Base-by-base conservation (phyloP, 2,329 filamentous ascomycete genomes). In the Aspergillus sergii region DNA sequence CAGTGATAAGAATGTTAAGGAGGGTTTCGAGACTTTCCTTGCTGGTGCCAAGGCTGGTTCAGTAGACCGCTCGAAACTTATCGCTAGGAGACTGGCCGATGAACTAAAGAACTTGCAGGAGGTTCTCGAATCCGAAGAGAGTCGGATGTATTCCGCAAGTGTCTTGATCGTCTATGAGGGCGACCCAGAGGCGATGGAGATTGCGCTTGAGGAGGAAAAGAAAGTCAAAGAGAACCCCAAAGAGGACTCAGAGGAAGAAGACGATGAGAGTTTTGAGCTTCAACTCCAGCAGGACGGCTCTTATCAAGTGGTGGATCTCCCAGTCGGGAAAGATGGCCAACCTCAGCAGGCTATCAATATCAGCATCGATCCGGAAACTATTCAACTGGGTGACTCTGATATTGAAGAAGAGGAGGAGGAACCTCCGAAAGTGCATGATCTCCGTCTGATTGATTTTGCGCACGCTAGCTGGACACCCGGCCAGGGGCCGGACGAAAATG, bases 371-470 rank as follows among this genome's bases (percentile, higher is more conserved):
- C 70, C 76, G 9, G 71, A 76, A 57, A 75, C 72, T 4, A 76
- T 80, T 56, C 77, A 78, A 23, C 77, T 80, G 36, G 79, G 81
- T n/a, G 81, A 81, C 11, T 78, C 85, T 1, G 81, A 81, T 0
- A 82, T 82, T 2, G 81, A 83, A 0, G 85, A 87, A 0, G 85
- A 88, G 1, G 85, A 88, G 3, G 82, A 83, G 61, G 76, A 80
- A 64, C 73, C 76, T 12, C 90, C 90, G 0, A 89, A 89, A 70
- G 86, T 96, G 50, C 92, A 90, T 72, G 86, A 88, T 14, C 84
- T 97, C 57, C 95, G 94, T 74, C 84, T 99, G 66, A 99, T 99
- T 70, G 95, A 99, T 77, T 99, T 99, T 83, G 95, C 95, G 1
- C 95, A 99, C 78, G 95, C 95, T 12, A 81, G 83, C 57, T 98